Conservation (phyloP, 805 yeast species). For the Candida vartiovaarae region DNA sequence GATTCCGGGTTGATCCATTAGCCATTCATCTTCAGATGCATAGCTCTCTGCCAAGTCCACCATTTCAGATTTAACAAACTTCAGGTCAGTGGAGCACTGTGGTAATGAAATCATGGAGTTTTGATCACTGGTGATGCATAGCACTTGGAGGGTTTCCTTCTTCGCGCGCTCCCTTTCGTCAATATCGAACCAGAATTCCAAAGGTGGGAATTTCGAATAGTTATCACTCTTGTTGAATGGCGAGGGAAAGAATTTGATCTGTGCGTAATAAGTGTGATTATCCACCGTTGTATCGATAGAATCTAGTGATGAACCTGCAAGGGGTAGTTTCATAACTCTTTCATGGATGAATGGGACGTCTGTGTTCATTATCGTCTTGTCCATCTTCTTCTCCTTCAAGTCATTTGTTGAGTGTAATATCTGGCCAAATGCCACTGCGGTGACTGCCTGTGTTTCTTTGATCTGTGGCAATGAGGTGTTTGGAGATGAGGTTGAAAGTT, state of each 20-base stretch:
- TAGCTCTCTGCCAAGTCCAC: conserved; percentile 12
- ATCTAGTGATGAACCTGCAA: conserved; percentile 7
- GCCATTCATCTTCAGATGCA: conserved; percentile 13
- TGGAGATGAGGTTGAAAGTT: conserved; percentile 3
- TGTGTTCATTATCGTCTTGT: conserved; percentile 14
- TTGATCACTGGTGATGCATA: conserved; percentile 40
- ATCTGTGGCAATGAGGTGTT: not conserved
- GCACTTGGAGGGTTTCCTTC: conserved; percentile 28
- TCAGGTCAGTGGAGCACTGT: conserved; percentile 33
- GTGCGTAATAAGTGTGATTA: conserved; percentile 31
- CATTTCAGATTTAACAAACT: conserved; percentile 24
- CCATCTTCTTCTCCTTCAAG: not conserved
- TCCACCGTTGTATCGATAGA: conserved; percentile 14
- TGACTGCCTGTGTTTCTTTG: conserved; percentile 8
- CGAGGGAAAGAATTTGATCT: conserved; percentile 40
- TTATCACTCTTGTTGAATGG: conserved; percentile 26
- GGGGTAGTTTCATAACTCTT: conserved; percentile 10
- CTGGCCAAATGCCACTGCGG: conserved; percentile 21
- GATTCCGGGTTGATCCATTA: conserved; percentile 35
- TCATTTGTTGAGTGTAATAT: conserved; percentile 1
- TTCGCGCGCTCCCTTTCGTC: conserved; percentile 30
- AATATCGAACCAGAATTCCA: conserved; percentile 49
- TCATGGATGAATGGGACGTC: conserved; percentile 18
- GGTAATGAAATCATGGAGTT: conserved; percentile 38
- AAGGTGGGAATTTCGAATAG: conserved; percentile 38